Evolutionary conservation across 371 early-diverging fungal species (phyloP).

Genomic region (Parasitella parasitica): DNA sequence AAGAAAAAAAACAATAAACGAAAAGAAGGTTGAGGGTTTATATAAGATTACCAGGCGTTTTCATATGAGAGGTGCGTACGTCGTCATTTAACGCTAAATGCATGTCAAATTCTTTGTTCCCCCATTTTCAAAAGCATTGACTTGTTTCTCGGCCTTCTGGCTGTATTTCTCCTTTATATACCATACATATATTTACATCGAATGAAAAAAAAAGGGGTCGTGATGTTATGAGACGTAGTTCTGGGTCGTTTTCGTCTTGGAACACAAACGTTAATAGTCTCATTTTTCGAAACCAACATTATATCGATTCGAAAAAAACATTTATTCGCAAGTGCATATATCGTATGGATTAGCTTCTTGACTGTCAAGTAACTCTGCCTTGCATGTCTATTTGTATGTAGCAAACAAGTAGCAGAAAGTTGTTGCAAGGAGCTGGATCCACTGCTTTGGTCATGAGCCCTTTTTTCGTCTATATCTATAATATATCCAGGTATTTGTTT

Average conservation of each 20-base stretch:
- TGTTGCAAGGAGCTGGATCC: too few species aligned
- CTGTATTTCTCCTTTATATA: background rate
- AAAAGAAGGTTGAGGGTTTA: background rate
- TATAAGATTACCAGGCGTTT: background rate
- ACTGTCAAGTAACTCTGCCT: too few species aligned
- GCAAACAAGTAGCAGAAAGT: too few species aligned
- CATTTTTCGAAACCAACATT: too few species aligned
- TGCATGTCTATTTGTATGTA: too few species aligned
- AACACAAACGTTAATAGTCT: too few species aligned
- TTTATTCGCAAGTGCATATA: too few species aligned
- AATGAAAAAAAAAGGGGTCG: background rate
- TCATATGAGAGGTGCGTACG: background rate
- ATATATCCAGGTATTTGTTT: background rate
- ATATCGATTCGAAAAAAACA: too few species aligned
- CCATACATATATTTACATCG: background rate
- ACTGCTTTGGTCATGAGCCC: too few species aligned
- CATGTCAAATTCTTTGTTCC: background rate
- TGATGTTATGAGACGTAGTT: conserved; percentile 27
- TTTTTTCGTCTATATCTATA: too few species aligned
- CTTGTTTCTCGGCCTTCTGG: background rate
- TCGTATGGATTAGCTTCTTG: too few species aligned
- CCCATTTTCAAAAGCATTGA: background rate
- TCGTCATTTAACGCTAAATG: background rate
- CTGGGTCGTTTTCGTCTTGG: too few species aligned
- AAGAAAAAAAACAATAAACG: background rate